Evolutionary conservation across 1,284 basidiomycete species (phyloP), one percentile per base, ranked within the genome.

Genomic region (Singerocomus rubriflavus): DNA sequence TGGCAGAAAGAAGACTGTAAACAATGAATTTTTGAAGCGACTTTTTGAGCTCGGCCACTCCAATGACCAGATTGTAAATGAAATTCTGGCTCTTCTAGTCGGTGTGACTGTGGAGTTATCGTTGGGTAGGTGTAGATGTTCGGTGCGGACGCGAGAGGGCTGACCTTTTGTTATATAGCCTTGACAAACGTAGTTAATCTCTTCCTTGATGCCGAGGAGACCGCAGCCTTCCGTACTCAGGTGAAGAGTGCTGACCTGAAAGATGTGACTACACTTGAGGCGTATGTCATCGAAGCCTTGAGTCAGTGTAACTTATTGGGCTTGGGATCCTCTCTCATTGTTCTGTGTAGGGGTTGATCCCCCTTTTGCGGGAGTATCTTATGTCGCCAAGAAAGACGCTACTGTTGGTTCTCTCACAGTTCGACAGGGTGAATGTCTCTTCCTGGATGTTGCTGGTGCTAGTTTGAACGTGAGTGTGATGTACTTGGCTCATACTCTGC

Each of bases 21-120:
- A 78, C 35, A 72, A 77, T 31, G 76, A 78, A 31, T 65, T 88
- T 38, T 71, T 81, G 52, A 77, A 80, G 57, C 76, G 77, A 6
- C 70, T 91, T 26, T 71, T 76, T 32, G 76, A 73, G 16, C 66
- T 82, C 25, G 81, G 81, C 4, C 74, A 76, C 39, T 75, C 79
- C 5, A 70, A 71, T 2, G 82, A 87, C 45, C 76, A 84, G 48
- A 69, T 86, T 13, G 77, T 82, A 9, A 88, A 88, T 60, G 79
- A 79, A 29, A 72, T 90, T 37, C 66, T 91, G 31, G 85, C 87
- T n/a, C 66, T 91, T 29, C 71, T 89, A 68, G 77, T 90, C 47
- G 78, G 80, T 21, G 71, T 80, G 4, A 80, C 82, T 5, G 82
- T 84, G 11, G 87, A 90, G 68, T 65, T 90, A 36, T 79, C 84